Evolutionary conservation across 1,284 basidiomycete genomes (phyloP).

Genomic region (Trametes polyzona): DNA sequence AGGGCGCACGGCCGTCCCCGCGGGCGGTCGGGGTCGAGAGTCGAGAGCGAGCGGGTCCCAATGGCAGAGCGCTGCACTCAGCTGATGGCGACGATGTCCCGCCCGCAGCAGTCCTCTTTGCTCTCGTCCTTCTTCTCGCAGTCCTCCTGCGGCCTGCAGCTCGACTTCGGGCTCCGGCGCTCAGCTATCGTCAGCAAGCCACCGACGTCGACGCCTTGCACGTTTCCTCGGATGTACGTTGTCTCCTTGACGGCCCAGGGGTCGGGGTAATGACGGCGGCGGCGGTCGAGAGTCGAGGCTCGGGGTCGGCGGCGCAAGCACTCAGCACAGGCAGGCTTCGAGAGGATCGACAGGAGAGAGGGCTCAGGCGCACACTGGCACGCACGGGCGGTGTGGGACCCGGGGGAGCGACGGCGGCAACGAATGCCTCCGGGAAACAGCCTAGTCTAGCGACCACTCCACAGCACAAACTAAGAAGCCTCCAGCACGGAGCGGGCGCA

Average conservation of each 20-base stretch:
- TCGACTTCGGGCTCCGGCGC: background rate
- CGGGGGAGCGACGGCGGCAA: background rate
- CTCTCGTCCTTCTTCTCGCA: background rate
- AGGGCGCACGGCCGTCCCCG: background rate
- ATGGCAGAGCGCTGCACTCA: background rate
- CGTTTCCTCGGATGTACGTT: conserved; percentile 1
- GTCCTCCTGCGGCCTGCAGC: background rate
- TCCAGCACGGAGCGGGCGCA: too few species aligned
- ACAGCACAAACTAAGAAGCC: background rate
- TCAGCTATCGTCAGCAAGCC: conserved; percentile 1
- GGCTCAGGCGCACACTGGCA: background rate
- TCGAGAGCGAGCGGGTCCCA: background rate
- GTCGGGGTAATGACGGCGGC: background rate
- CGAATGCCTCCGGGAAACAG: conserved; percentile 3
- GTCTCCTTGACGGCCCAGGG: background rate
- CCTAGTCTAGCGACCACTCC: conserved; percentile 3
- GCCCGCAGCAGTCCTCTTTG: background rate
- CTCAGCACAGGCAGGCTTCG: too few species aligned
- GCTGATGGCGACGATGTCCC: background rate
- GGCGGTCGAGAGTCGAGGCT: conserved; percentile 9
- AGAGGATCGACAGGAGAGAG: background rate
- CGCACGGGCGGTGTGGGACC: background rate
- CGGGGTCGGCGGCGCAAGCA: background rate
- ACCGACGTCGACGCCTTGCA: conserved; percentile 9
- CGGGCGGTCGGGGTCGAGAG: background rate